Conservation (phyloP, 169 alveolate genomes). For the Amoebophrya sp. region DNA sequence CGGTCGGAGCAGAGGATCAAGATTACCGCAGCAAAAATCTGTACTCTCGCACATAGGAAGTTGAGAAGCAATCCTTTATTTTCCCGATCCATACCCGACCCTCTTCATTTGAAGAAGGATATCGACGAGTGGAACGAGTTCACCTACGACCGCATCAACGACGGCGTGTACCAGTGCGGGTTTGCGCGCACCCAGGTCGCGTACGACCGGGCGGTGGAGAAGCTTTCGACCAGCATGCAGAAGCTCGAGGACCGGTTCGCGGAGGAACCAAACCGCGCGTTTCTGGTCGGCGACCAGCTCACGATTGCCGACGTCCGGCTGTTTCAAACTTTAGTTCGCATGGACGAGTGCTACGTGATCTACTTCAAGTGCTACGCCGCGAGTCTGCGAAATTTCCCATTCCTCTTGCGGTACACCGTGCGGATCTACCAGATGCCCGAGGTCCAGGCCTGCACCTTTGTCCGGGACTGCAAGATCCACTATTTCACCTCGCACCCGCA, state of each 20-base stretch:
- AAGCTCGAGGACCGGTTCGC: not conserved
- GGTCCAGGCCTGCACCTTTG: not conserved
- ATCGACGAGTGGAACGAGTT: not conserved
- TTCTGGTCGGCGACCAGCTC: not conserved
- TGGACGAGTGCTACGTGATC: conserved; percentile 5
- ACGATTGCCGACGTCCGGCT: not conserved
- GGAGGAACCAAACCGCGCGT: not conserved
- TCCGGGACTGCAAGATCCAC: not conserved
- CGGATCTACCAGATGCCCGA: not conserved
- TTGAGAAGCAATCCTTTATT: too few relatives aligned
- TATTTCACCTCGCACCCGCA: not conserved
- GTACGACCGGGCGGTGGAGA: not conserved
- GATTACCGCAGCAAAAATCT: too few relatives aligned
- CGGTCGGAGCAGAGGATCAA: too few relatives aligned
- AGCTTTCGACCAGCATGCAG: not conserved
- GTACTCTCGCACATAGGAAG: too few relatives aligned
- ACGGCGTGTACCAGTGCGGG: conserved; percentile 16
- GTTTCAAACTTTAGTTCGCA: not conserved
- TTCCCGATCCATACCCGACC: too few relatives aligned
- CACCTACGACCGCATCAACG: not conserved
- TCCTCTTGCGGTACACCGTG: not conserved
- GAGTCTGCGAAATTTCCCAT: not conserved
- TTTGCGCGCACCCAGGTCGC: not conserved
- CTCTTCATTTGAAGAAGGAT: too few relatives aligned
- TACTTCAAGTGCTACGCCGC: not conserved